Evolutionary conservation across 768 basidiomycete genomes (phyloP), one percentile per base, ranked within the genome.

Genomic region (Lyophyllum shimeji): DNA sequence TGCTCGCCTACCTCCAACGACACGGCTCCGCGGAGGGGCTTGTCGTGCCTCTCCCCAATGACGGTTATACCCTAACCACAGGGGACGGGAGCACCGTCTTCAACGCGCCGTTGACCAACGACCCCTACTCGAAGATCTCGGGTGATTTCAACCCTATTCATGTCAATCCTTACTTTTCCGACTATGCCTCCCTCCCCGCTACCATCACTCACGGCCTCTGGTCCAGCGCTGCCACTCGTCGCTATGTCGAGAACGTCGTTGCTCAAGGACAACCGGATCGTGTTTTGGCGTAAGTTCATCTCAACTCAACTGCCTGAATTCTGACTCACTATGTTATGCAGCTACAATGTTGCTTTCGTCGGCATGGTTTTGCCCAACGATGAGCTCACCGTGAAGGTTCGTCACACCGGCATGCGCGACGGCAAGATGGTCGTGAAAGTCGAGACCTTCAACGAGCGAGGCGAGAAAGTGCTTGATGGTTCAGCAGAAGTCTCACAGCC

Each of bases 141-240:
- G 95, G 96, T 44, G 96, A 99, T 73, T 98, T 93, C 80, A 98
- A 99, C 71, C 97, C 97, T 25, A 99, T 99, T 63, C 97, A 99
- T 70, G 79, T 97, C 71, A 98, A 99, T 73, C 96, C 97, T 0
- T 98, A 98, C 80, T 98, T 99, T 77, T 85, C 97, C 21, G 89
- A 94, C 69, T 93, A 89, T 59, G 95, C 96, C 1, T 83, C 87
- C 5, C 85, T 99, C 13, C 95, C 96, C 23, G 89, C 91, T 13
- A 99, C 97, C 9, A 98, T 99, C 67, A 98, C 97, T 2, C 97
- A 98, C 66, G 97, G 97, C 51, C 84, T 98, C 76, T 98, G 94
- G 93, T 87, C 93, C 1, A 94, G 91, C 63, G 97, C 97, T 47
- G 95, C 95, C 8, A 95, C 95, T 11, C 84, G 97, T 58, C 85